Percentiles rank a stretch among this genome's conserved stretches.
Evolutionary conservation across 192 early-diverging fungal genomes (phyloP).

Genomic region (Coemansia sp.): DNA sequence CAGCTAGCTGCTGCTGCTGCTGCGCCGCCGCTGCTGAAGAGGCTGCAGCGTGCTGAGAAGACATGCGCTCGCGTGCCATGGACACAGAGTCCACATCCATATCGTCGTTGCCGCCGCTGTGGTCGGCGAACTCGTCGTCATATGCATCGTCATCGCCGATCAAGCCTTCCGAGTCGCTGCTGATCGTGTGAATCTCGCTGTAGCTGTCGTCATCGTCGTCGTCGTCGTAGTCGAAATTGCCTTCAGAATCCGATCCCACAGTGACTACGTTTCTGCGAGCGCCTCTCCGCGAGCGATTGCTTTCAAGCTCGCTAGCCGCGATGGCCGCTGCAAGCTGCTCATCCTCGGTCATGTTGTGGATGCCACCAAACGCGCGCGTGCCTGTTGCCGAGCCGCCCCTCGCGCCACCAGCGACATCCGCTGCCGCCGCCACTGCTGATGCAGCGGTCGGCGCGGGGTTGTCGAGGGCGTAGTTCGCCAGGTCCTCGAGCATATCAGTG

Average conservation of each 20-base stretch:
- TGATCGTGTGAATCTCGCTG: conserved; percentile 42
- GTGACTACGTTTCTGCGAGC: not conserved
- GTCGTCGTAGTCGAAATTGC: conserved; percentile 23
- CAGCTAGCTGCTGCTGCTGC: not conserved
- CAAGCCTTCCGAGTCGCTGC: conserved; percentile 7
- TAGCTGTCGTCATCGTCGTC: conserved; percentile 30
- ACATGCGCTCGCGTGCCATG: conserved; percentile 18
- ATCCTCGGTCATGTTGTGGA: conserved; percentile 81
- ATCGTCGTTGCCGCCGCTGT: conserved; percentile 7
- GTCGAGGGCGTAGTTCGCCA: conserved; percentile 56
- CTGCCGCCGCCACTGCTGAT: not conserved
- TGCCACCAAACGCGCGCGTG: conserved; percentile 26
- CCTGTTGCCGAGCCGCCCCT: conserved; percentile 1
- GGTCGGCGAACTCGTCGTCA: conserved; percentile 29
- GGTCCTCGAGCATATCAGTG: conserved; percentile 70
- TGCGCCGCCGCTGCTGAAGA: not conserved
- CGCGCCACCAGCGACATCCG: not conserved
- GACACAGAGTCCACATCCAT: conserved; percentile 41
- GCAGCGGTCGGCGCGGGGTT: conserved; percentile 21
- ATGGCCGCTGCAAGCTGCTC: conserved; percentile 85
- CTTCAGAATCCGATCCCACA: conserved; percentile 26
- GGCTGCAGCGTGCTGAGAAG: conserved; percentile 6
- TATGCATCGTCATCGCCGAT: conserved; percentile 16
- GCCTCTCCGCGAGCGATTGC: not conserved
- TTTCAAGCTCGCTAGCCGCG: conserved; percentile 60